Evolutionary conservation across 495 filamentous ascomycete genomes (phyloP).

Genomic region (Xylaria sp.): DNA sequence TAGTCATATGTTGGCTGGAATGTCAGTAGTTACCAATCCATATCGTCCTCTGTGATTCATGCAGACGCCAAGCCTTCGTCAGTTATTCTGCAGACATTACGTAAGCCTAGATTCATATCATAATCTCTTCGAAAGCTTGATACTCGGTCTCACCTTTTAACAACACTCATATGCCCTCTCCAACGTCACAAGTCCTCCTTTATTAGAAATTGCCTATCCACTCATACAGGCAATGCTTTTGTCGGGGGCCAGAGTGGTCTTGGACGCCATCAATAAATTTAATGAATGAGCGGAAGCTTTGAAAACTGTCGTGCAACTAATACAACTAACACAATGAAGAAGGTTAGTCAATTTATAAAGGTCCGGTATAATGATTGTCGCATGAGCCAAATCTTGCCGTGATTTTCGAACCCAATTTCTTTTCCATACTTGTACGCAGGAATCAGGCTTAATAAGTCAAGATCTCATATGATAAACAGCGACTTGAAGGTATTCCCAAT

Average conservation of each 20-base stretch:
- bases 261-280: slow-evolving; percentile 43
- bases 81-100: slow-evolving; percentile 37
- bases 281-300: too few species aligned
- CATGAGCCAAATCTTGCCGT: too few species aligned
- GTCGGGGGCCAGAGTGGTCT: slow-evolving; percentile 34
- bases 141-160: not conserved
- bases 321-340: too few species aligned
- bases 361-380: too few species aligned
- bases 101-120: not conserved
- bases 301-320: too few species aligned
- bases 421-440: too few species aligned
- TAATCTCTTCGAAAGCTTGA: slow-evolving; percentile 7
- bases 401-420: too few species aligned
- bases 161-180: slow-evolving; percentile 44
- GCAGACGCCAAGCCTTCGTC: slow-evolving; percentile 47
- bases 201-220: slow-evolving; percentile 12
- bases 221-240: slow-evolving; percentile 34
- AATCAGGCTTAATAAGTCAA: too few species aligned
- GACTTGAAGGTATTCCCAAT: too few species aligned
- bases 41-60: slow-evolving; percentile 54
- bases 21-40: slow-evolving; percentile 40
- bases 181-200: slow-evolving; percentile 39
- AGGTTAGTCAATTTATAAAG: too few species aligned
- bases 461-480: too few species aligned
- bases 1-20: not conserved